phyloP scores from a whole-genome alignment of 257 asterid species.

The Anisodus tanguticus region DNA sequence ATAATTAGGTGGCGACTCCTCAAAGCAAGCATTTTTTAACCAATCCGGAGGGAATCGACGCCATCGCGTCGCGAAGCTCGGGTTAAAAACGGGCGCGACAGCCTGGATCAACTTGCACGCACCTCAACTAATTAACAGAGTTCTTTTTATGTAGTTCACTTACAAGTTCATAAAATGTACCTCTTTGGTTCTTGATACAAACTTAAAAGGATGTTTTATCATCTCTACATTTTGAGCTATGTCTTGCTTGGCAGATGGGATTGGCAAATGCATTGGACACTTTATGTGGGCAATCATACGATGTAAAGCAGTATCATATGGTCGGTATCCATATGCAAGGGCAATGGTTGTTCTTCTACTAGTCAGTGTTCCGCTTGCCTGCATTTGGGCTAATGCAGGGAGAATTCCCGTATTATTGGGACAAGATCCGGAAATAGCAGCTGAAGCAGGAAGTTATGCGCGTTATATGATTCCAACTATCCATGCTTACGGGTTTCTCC shows the following conservation, averaged over 20 bases:
- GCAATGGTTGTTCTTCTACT: constrained; percentile 66
- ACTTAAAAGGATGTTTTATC: not conserved
- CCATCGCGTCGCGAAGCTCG: too few species aligned
- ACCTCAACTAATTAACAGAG: not conserved
- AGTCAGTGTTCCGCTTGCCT: constrained; percentile 55
- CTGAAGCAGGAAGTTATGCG: constrained; percentile 65
- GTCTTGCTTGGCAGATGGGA: constrained; percentile 47
- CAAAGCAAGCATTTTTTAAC: too few species aligned
- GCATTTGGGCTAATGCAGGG: constrained; percentile 69
- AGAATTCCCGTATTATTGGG: constrained; percentile 53
- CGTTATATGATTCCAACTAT: constrained; percentile 62
- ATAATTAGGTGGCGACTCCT: too few species aligned
- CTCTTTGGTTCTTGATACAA: not conserved
- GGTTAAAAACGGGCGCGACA: too few species aligned
- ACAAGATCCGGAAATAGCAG: constrained; percentile 66
- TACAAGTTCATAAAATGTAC: not conserved
- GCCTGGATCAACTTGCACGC: not conserved
- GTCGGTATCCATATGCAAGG: constrained; percentile 71
- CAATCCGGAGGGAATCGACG: too few species aligned
- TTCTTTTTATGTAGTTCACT: too few species aligned
- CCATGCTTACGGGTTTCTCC: constrained; percentile 63
- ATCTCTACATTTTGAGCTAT: not conserved
- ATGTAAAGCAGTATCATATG: constrained; percentile 69
- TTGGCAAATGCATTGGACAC: constrained; percentile 75
- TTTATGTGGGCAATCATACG: constrained; percentile 68